These are phyloP conservation scores for Solanum etuberosum DNA, from an alignment of 257 asterid species.

Conservation along the genomic window DNA sequence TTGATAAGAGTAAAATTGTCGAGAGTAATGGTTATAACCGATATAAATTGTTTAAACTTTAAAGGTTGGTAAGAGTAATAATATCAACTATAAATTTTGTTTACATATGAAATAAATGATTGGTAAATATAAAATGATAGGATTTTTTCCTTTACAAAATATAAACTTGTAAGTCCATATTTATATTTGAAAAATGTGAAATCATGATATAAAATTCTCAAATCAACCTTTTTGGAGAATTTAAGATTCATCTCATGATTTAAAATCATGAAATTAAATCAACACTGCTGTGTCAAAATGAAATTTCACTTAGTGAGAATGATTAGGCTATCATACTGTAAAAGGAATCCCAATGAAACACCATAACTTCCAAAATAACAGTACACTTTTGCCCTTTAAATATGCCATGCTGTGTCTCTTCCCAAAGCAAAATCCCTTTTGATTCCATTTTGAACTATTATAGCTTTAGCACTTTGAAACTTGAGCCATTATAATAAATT, in stretches of 20 bases:
- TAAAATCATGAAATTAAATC: too few species aligned
- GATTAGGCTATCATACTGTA: not conserved
- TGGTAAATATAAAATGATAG: too few species aligned
- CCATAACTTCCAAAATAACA: slow-evolving; percentile 55
- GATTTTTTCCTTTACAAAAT: too few species aligned
- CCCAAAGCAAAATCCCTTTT: slow-evolving; percentile 5
- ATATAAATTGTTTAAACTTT: not conserved
- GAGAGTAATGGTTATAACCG: not conserved
- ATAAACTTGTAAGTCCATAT: too few species aligned
- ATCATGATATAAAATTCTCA: not conserved
- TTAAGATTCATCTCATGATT: too few species aligned
- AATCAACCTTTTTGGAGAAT: not conserved
- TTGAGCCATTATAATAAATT: not conserved
- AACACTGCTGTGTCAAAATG: too few species aligned
- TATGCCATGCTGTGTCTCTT: slow-evolving; percentile 50
- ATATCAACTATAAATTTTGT: not conserved
- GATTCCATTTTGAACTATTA: slow-evolving; percentile 4
- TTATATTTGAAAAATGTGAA: too few species aligned
- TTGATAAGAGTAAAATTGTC: not conserved
- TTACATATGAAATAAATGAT: not conserved
- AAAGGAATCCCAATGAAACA: slow-evolving; percentile 28
- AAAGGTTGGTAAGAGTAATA: too few species aligned
- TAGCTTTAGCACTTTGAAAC: slow-evolving; percentile 7
- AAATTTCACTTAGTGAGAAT: not conserved
- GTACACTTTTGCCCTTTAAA: slow-evolving; percentile 31